Base-by-base conservation (phyloP, 2,329 filamentous ascomycete genomes). In the Colletotrichum liriopes region DNA sequence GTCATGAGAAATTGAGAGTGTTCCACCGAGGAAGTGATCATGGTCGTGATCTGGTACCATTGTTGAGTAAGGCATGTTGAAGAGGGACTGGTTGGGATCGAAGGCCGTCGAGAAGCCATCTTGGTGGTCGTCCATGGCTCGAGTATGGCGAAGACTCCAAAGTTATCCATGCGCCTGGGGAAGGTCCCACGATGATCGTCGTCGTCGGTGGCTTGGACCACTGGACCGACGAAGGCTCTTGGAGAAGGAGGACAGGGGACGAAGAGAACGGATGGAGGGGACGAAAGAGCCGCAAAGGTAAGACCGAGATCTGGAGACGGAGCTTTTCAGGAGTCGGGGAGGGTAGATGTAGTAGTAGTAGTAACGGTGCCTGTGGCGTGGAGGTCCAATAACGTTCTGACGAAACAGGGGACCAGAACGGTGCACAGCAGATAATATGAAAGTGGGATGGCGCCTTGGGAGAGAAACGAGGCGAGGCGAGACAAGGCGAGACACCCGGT, bases 81-180 rank as follows among this genome's bases (percentile, higher is more conserved):
- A 76, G 52, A 56, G 51, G 41, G 74, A 49, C 2, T 65, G 59
- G n/a, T 62, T 59, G 12, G 54, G 14, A 26, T 45, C 49, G 43
- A 56, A 32, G n/a, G 37, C n/a, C 39, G 41, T 23, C 32, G 66
- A 26, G 11, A 65, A 51, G 26, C 56, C 64, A 55, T 71, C 35
- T 32, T 76, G 74, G 14, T 69, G 67, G 61, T 70, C 71, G 71
- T 79, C 75, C 76, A 79, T 79, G 47, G 45, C 62, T 66, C 37
- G 20, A 18, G 23, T 23, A 32, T 37, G 35, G 29, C 37, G 41
- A 47, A 32, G 45, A 68, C 29, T 43, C 58, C n/a, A 23, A 43
- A 43, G 26, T 52, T 51, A 54, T 26, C 54, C 41, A 32, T 51
- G 39, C 54, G 41, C 23, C 45, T 43, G 6, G 62, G 29, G 39